phyloP scores from a whole-genome alignment of 2,329 filamentous ascomycete species.

The Clonostachys chloroleuca region DNA sequence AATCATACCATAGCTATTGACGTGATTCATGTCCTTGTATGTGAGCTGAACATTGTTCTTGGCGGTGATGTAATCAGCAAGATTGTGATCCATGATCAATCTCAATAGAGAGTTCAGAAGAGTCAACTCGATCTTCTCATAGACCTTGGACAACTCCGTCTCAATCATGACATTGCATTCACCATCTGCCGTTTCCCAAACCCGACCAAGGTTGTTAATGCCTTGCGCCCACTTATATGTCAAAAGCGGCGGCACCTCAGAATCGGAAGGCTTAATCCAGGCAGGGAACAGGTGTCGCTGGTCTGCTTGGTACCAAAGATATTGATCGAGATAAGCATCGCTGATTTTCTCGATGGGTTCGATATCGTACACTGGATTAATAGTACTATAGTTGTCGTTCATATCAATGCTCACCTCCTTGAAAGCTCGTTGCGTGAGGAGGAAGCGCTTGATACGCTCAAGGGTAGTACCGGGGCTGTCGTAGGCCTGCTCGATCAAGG shows the following conservation, averaged over 20 bases:
- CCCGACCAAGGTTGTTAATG: conserved; percentile 94
- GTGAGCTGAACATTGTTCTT: conserved; percentile 99
- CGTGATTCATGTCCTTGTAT: conserved; percentile 99
- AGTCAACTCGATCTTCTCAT: conserved; percentile 98
- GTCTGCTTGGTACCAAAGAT: conserved; percentile 98
- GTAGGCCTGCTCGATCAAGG: conserved; percentile 96
- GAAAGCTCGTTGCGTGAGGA: conserved; percentile 95
- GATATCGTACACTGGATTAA: conserved; percentile 98
- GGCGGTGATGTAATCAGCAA: conserved; percentile 97
- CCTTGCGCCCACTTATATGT: conserved; percentile 99
- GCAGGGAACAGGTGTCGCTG: conserved; percentile 94
- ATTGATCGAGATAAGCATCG: conserved; percentile 96
- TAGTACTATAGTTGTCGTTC: conserved; percentile 99
- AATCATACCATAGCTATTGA: conserved; percentile 98
- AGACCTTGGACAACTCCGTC: conserved; percentile 97
- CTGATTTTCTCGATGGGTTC: conserved; percentile 99
- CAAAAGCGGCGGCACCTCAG: conserved; percentile 89
- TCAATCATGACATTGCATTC: conserved; percentile 99
- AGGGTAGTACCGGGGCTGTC: conserved; percentile 95
- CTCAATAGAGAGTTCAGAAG: conserved; percentile 88
- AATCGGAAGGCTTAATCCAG: conserved; percentile 99
- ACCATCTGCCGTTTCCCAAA: conserved; percentile 91
- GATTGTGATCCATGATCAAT: conserved; percentile 98
- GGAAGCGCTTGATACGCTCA: conserved; percentile 94
- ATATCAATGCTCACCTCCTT: conserved; percentile 99